These are phyloP conservation scores for Chalaropsis thielavioides DNA, from an alignment of 2,329 filamentous ascomycete species.

Conservation along the genomic window DNA sequence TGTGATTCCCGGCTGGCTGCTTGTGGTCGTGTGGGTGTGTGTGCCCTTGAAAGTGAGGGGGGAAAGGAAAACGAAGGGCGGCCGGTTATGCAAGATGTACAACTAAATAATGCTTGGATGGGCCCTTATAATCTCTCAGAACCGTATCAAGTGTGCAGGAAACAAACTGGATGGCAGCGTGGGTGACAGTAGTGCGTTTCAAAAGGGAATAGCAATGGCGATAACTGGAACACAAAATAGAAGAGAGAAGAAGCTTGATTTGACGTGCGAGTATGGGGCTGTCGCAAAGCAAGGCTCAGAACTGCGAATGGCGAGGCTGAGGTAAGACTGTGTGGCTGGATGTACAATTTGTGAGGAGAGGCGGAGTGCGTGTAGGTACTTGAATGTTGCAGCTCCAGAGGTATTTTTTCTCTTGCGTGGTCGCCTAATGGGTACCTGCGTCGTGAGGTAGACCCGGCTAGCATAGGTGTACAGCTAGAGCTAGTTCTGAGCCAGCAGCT, in stretches of 20 bases:
- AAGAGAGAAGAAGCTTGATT: background rate
- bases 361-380: too few relatives aligned
- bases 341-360: background rate
- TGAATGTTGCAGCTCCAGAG: background rate
- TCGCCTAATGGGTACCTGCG: background rate
- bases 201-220: background rate
- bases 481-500: background rate
- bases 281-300: background rate
- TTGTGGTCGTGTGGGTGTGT: too few relatives aligned
- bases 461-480: background rate
- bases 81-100: background rate
- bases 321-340: background rate
- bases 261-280: background rate
- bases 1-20: background rate
- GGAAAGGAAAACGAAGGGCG: background rate
- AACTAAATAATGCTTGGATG: background rate
- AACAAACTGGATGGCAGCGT: background rate
- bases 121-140: background rate
- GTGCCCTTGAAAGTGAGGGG: background rate
- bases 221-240: background rate
- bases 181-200: conserved; percentile 4
- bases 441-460: background rate
- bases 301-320: background rate
- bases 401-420: background rate
- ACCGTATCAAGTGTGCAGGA: background rate